Evolutionary conservation across 345 rosid species (phyloP), one percentile per base, ranked within the genome.

Genomic region (Chamaenerion angustifolium): DNA sequence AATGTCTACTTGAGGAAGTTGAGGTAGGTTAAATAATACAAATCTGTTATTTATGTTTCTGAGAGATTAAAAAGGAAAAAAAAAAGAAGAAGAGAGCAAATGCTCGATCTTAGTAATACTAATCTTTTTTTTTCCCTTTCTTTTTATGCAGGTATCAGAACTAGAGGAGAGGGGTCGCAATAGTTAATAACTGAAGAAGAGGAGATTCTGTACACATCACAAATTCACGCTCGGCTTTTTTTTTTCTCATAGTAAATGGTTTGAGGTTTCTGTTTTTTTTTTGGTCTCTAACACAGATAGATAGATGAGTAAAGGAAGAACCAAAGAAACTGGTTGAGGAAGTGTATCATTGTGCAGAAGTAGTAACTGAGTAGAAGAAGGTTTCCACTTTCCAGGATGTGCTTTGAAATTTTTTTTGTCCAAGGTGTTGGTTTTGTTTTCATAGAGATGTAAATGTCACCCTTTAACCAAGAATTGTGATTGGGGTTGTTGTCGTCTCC

Each of bases 1-100:
- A 80, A 60, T 52, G n/a, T 12, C 67, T 83, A 53, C 46, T 70
- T 13, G 47, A 50, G 18, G 76, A 83, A 64, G 64, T 61, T 48
- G 52, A 76, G 85, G 88, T 80, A 67, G 55, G 25, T 44, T 21
- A 4, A 21, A 43, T 56, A 14, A 43, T 4, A 47, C 3, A 0
- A n/a, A 13, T 50, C 19, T 17, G 2, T 27, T 21, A 21, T 17
- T 9, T 27, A 1, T 47, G 19, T 40, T 11, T 31, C 1, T 31
- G 37, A 31, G 27, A 23, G 27, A 23, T 23, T 23, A 5, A 23
- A 23, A n/a, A n/a, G n/a, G n/a, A n/a, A n/a, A n/a, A n/a, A n/a
- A n/a, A n/a, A n/a, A n/a, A n/a, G n/a, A n/a, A n/a, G n/a, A n/a
- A n/a, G n/a, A n/a, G 10, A 31, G 37, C 37, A 31, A 31, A 31